Conservation (phyloP, 176 grass and related monocot species). For the Themeda triandra region DNA sequence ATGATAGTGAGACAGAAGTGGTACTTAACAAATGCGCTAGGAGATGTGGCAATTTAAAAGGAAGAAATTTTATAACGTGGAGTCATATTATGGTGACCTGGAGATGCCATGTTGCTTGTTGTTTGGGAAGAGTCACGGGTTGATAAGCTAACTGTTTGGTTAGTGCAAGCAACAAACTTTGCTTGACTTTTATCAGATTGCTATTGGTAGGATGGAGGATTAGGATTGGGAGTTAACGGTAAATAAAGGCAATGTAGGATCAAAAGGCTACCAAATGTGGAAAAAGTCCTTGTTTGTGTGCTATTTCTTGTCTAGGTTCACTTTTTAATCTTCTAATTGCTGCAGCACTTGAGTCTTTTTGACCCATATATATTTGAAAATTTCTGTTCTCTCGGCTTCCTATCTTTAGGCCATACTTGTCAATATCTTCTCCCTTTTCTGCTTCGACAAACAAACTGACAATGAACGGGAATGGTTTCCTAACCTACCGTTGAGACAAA, state of each 20-base stretch:
- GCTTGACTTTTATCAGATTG: slow-evolving; percentile 12
- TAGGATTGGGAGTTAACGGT: background rate
- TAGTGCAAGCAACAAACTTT: background rate
- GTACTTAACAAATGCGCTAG: background rate
- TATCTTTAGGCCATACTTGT: background rate
- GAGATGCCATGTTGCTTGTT: slow-evolving; percentile 26
- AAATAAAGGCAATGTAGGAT: background rate
- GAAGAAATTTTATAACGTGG: background rate
- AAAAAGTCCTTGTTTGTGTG: background rate
- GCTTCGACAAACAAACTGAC: background rate
- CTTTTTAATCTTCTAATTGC: background rate
- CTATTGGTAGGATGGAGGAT: background rate
- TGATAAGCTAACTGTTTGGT: background rate
- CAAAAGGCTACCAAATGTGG: background rate
- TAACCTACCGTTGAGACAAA: background rate
- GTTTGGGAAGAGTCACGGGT: slow-evolving; percentile 10
- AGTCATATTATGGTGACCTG: background rate
- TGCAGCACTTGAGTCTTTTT: slow-evolving; percentile 13
- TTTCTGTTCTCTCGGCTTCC: background rate
- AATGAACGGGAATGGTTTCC: background rate
- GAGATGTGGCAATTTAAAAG: background rate
- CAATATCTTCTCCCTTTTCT: background rate
- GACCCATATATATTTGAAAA: slow-evolving; percentile 1
- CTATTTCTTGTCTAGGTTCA: background rate
- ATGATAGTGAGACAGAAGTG: background rate